These are phyloP conservation scores for Berkeleyomyces rouxiae DNA, from an alignment of 2,329 filamentous ascomycete genomes.

Conservation along the genomic window DNA sequence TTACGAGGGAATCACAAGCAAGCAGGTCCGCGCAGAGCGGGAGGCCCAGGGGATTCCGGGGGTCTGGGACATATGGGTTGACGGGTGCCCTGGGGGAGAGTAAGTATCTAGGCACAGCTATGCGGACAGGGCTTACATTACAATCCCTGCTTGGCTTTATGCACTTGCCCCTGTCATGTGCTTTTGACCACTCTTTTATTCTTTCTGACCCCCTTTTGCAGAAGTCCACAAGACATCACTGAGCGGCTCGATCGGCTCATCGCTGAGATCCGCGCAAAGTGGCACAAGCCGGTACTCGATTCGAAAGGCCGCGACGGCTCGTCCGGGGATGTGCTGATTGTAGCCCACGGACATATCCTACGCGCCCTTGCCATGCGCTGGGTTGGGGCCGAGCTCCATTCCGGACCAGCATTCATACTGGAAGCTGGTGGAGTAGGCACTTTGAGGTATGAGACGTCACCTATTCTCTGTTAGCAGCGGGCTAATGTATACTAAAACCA, in stretches of 20 bases:
- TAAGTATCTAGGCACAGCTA: slow-evolving; percentile 26
- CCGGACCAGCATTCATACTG: slow-evolving; percentile 65
- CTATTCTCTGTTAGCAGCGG: too few relatives aligned
- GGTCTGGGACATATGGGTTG: slow-evolving; percentile 75
- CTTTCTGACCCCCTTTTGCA: slow-evolving; percentile 18
- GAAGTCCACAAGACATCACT: slow-evolving; percentile 56
- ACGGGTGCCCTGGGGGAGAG: slow-evolving; percentile 76
- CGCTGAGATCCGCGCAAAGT: slow-evolving; percentile 49
- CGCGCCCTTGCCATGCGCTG: slow-evolving; percentile 78
- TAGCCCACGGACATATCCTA: slow-evolving; percentile 82
- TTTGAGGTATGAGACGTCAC: slow-evolving; percentile 37
- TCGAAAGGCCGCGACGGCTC: slow-evolving; percentile 21
- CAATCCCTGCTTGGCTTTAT: background rate
- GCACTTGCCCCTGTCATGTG: background rate
- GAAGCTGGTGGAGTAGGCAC: slow-evolving; percentile 77
- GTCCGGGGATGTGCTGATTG: slow-evolving; percentile 35
- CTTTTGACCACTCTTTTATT: background rate
- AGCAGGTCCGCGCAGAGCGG: slow-evolving; percentile 45
- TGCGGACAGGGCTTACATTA: background rate
- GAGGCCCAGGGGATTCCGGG: slow-evolving; percentile 38
- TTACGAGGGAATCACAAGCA: slow-evolving; percentile 66
- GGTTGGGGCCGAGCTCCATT: slow-evolving; percentile 54
- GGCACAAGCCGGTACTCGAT: slow-evolving; percentile 46
- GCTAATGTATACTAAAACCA: background rate
- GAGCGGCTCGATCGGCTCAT: slow-evolving; percentile 61